Conservation (phyloP, 345 rosid species). For the Cardamine resedifolia region DNA sequence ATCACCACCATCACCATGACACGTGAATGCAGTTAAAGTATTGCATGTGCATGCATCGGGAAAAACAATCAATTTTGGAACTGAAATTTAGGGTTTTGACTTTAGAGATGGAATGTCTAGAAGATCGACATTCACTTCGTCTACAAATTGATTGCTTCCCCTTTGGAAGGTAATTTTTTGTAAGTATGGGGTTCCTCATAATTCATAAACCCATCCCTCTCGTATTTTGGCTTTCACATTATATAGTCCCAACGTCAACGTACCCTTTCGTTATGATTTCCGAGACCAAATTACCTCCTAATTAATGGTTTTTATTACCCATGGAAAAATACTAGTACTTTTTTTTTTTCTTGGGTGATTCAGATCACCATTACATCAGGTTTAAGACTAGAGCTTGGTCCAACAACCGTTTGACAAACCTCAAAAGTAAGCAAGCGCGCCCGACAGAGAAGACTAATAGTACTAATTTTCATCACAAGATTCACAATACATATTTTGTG, state of each 20-base stretch:
- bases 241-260: constrained; percentile 34
- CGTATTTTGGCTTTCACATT: constrained; percentile 27
- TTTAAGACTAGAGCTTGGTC: too few species aligned
- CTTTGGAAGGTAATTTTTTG: constrained; percentile 29
- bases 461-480: too few species aligned
- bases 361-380: too few species aligned
- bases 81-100: constrained; percentile 43
- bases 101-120: constrained; percentile 34
- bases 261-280: constrained; percentile 32
- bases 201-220: constrained; percentile 37
- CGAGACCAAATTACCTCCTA: constrained; percentile 19
- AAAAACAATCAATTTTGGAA: constrained; percentile 32
- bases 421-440: too few species aligned
- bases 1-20: constrained; percentile 22
- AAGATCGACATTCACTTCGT: constrained; percentile 32
- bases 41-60: constrained; percentile 42
- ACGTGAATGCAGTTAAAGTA: constrained; percentile 30
- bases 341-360: too few species aligned
- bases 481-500: background rate
- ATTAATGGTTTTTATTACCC: background rate
- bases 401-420: too few species aligned
- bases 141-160: constrained; percentile 33
- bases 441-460: too few species aligned
- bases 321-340: background rate
- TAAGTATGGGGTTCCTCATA: constrained; percentile 37